Percentiles rank a stretch among this genome's conserved stretches.
These are phyloP conservation scores for Vitellaria paradoxa DNA, from an alignment of 179 eudicot species.

Conservation along the genomic window DNA sequence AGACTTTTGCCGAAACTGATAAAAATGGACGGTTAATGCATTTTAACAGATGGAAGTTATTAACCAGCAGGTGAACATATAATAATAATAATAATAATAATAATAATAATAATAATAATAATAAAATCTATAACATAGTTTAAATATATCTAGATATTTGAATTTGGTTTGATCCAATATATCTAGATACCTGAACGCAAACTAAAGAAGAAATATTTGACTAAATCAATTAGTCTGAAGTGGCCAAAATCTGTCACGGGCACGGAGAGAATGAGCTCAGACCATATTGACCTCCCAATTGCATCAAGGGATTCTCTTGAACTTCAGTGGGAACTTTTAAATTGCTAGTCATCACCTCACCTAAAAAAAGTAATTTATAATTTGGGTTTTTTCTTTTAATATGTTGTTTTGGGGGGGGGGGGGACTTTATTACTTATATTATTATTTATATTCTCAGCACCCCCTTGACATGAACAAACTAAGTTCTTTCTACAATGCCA, in stretches of 20 bases:
- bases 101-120: neutral
- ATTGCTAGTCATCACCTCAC: no score
- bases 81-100: neutral
- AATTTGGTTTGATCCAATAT: neutral
- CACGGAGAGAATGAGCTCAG: neutral
- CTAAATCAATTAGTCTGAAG: neutral
- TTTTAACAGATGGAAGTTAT: neutral
- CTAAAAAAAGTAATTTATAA: no score
- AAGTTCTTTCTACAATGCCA: no score
- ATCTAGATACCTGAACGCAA: neutral
- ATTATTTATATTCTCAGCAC: no score
- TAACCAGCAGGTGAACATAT: neutral
- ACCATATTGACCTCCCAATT: neutral
- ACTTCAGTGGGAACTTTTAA: no score
- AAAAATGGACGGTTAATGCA: neutral
- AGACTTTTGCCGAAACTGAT: neutral
- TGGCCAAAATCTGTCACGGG: neutral
- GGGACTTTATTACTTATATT: no score
- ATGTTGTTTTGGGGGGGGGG: no score
- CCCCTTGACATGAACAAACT: no score
- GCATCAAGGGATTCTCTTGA: no score
- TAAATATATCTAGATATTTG: neutral
- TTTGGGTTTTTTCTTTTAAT: no score
- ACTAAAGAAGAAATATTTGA: neutral
- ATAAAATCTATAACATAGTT: neutral